A percentile compares a stretch with the other conserved stretches of the same genome.
These are phyloP conservation scores for Pulicaria dysenterica DNA, from an alignment of 129 eudicot genomes.

Conservation along the genomic window DNA sequence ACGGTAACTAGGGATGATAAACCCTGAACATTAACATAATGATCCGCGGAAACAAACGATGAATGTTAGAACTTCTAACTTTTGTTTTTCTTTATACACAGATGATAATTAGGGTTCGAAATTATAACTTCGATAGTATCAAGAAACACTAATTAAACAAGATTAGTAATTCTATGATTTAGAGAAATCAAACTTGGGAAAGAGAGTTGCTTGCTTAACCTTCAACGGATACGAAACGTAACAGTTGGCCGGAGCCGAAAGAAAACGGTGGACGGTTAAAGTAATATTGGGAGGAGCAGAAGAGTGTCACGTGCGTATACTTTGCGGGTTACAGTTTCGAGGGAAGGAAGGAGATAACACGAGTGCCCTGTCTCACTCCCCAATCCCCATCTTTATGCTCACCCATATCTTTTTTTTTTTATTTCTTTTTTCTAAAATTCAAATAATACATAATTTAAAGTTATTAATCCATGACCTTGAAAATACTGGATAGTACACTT, in stretches of 20 bases:
- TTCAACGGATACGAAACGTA: conserved; percentile 9
- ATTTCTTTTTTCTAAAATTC: neutral
- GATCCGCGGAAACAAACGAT: neutral
- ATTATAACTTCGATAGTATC: neutral
- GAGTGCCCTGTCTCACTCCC: neutral
- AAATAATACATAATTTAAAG: too few relatives aligned
- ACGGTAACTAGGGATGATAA: neutral
- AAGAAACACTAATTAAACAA: neutral
- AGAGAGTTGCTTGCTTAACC: conserved; percentile 5
- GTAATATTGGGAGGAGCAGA: neutral
- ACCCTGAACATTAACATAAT: neutral
- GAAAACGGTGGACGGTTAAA: neutral
- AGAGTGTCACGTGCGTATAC: conserved; percentile 3
- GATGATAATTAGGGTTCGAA: conserved; percentile 3
- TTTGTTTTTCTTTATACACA: neutral
- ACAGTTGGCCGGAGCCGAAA: neutral
- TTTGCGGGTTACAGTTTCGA: too few relatives aligned
- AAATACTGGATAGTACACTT: too few relatives aligned
- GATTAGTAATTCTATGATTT: neutral
- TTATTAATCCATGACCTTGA: too few relatives aligned
- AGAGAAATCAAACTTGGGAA: neutral
- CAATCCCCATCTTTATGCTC: too few relatives aligned
- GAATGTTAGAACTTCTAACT: neutral
- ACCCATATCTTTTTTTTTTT: neutral
- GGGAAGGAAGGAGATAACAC: conserved; percentile 16